Percentiles rank a stretch among this genome's conserved stretches.
phyloP scores from a whole-genome alignment of 306 rosid genomes.

The Cyclanthera cordifolia region DNA sequence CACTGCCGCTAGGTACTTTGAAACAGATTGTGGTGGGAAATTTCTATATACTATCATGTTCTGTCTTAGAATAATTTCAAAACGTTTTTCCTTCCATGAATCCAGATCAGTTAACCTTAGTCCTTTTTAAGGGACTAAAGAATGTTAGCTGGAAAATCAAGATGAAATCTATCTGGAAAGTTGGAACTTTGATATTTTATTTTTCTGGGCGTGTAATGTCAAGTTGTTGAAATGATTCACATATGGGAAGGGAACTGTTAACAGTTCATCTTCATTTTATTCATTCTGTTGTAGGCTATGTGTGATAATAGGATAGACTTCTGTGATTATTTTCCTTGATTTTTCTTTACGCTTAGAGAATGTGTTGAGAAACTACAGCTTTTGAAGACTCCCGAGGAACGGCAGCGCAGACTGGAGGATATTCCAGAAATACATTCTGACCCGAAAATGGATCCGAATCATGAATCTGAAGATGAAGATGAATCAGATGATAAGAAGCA shows the following conservation, averaged over 20 bases:
- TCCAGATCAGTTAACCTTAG: neutral
- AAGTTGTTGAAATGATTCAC: neutral
- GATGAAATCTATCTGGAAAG: neutral
- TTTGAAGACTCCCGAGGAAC: conserved; percentile 90
- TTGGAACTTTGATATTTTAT: neutral
- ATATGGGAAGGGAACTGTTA: neutral
- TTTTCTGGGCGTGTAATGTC: neutral
- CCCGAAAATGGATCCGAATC: conserved; percentile 95
- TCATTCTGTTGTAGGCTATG: neutral
- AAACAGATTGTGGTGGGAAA: neutral
- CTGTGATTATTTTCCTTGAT: conserved; percentile 42
- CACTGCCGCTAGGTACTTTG: neutral
- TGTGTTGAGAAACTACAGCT: conserved; percentile 97
- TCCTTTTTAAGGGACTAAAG: neutral
- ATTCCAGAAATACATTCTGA: conserved; percentile 77
- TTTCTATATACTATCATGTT: neutral
- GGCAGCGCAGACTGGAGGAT: conserved; percentile 91
- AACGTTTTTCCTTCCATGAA: neutral
- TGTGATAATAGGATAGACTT: neutral
- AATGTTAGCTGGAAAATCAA: neutral
- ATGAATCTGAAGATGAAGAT: conserved; percentile 84
- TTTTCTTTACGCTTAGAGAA: conserved; percentile 79
- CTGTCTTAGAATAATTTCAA: neutral
- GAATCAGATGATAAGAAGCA: conserved; percentile 58
- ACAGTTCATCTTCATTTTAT: neutral